phyloP scores from a whole-genome alignment of 257 asterid species.

The Solanum chmielewskii region DNA sequence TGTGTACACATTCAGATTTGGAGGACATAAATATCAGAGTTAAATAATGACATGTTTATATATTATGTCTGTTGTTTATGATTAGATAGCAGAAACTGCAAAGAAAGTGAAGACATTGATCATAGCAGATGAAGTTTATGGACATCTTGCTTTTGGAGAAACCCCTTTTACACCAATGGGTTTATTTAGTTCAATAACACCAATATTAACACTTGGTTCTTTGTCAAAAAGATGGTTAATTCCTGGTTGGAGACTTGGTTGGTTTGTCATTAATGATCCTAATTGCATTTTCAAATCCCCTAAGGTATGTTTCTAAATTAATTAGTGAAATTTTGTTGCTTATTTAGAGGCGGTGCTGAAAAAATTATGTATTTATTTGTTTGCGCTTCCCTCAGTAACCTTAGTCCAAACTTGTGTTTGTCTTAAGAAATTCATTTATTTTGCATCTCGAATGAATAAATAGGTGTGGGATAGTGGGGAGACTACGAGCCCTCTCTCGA shows the following conservation, averaged over 20 bases:
- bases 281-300: conserved; percentile 37
- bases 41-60: not conserved
- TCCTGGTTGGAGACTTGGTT: conserved; percentile 94
- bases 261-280: conserved; percentile 71
- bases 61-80: not conserved
- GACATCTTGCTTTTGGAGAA: conserved; percentile 64
- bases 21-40: not conserved
- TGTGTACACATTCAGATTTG: not conserved
- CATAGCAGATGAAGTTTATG: conserved; percentile 82
- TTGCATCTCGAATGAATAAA: not conserved
- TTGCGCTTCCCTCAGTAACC: fast-evolving
- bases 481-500: not conserved
- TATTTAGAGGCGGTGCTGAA: not conserved
- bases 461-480: not conserved
- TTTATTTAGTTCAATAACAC: conserved; percentile 49
- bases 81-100: conserved; percentile 70
- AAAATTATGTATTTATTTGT: too few species aligned
- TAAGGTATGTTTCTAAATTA: conserved; percentile 18
- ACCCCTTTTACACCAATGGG: conserved; percentile 82
- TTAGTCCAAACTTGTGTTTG: not conserved
- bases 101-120: conserved; percentile 45
- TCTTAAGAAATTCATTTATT: too few species aligned
- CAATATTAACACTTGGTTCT: conserved; percentile 69
- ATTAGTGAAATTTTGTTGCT: not conserved
- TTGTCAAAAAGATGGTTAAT: conserved; percentile 87